These are phyloP conservation scores for Kokia cookei DNA, from an alignment of 441 rosid genomes.

Conservation along the genomic window DNA sequence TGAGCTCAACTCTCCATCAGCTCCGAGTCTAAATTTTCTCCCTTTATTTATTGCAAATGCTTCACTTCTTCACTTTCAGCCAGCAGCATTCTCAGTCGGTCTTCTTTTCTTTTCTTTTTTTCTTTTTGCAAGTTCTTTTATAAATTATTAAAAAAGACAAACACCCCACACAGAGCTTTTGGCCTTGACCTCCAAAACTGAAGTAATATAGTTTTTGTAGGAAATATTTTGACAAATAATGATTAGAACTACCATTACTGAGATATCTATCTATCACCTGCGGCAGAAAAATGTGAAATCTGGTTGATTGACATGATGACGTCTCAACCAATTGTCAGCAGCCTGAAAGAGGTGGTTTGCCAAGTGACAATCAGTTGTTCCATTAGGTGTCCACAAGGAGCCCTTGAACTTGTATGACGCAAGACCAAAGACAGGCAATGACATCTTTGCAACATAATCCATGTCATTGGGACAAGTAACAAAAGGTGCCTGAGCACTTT, in stretches of 20 bases:
- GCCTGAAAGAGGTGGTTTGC: neutral
- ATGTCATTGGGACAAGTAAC: neutral
- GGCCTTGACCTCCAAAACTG: constrained; percentile 5
- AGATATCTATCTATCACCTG: constrained; percentile 21
- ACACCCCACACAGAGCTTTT: constrained; percentile 1
- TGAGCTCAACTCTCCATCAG: constrained; percentile 13
- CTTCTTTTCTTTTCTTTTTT: neutral
- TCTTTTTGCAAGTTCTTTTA: neutral
- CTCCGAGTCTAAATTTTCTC: constrained; percentile 1
- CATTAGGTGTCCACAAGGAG: neutral
- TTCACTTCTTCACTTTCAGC: constrained; percentile 6
- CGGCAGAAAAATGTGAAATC: constrained; percentile 67
- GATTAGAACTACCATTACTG: constrained; percentile 3
- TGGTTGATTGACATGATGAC: constrained; percentile 56
- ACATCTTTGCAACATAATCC: constrained; percentile 51
- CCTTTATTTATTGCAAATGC: constrained; percentile 3
- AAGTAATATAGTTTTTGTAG: neutral
- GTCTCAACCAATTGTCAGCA: constrained; percentile 39
- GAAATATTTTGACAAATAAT: neutral
- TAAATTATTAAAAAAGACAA: neutral
- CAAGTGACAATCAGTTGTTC: neutral
- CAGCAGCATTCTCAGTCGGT: neutral
- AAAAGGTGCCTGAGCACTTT: constrained; percentile 8
- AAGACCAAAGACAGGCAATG: constrained; percentile 40
- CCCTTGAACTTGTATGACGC: neutral